Percentiles rank a stretch among this genome's conserved stretches.
Conservation (phyloP, 2,329 filamentous ascomycete species). For the Aureobasidium musti region DNA sequence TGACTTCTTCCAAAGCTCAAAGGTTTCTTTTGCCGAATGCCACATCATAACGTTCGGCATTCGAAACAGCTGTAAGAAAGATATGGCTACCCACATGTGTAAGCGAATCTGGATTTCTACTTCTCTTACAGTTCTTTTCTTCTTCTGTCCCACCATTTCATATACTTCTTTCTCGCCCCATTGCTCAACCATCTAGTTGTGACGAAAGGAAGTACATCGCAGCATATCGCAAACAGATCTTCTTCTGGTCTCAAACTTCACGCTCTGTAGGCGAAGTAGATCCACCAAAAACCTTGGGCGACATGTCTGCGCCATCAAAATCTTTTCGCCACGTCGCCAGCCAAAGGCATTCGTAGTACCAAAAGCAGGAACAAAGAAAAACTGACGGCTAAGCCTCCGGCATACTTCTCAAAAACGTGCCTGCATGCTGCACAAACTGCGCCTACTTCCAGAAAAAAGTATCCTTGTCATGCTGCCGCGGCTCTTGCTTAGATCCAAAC, state of each 20-base stretch:
- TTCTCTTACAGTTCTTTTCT: neutral
- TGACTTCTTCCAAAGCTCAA: neutral
- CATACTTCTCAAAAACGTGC: neutral
- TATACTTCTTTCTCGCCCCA: slow-evolving; percentile 8
- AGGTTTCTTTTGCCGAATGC: no score
- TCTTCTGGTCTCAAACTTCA: neutral
- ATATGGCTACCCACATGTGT: slow-evolving; percentile 4
- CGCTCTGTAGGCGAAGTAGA: neutral
- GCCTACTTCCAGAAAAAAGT: neutral
- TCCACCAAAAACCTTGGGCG: neutral
- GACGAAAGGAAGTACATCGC: neutral
- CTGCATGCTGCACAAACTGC: slow-evolving; percentile 5
- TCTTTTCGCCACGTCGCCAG: neutral
- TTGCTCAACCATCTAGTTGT: neutral
- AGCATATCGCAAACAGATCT: neutral
- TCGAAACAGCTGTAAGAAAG: slow-evolving; percentile 6
- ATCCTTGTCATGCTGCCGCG: neutral
- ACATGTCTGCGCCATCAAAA: neutral
- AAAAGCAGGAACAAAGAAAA: neutral
- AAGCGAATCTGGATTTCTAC: neutral
- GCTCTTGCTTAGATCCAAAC: neutral
- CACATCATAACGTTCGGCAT: neutral
- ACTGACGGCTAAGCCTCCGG: neutral
- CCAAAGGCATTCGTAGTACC: neutral
- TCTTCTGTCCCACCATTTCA: neutral